These are phyloP conservation scores for Zopfochytrium polystomum DNA, from an alignment of 371 early-diverging fungal species.

Conservation along the genomic window DNA sequence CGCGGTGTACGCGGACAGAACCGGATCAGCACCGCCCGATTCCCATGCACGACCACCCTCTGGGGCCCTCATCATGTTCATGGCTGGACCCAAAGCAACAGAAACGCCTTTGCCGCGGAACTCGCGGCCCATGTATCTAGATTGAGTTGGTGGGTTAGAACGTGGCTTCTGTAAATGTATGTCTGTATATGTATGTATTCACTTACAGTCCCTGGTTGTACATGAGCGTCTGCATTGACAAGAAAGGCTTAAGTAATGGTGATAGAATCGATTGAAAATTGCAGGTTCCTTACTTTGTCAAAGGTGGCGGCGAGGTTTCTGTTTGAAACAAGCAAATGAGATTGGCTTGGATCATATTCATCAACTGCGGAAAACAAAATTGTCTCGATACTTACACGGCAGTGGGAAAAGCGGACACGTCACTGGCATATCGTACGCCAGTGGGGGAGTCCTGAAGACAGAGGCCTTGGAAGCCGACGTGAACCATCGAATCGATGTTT, in stretches of 20 bases:
- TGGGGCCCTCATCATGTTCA: constrained; percentile 57
- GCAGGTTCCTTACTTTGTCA: too few species aligned
- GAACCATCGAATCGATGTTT: constrained; percentile 37
- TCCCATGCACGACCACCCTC: constrained; percentile 60
- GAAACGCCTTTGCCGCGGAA: constrained; percentile 51
- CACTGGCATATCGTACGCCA: constrained; percentile 47
- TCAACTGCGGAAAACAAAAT: too few species aligned
- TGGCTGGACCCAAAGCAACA: constrained; percentile 50
- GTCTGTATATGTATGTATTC: too few species aligned
- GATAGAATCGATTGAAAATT: too few species aligned
- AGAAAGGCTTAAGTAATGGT: too few species aligned
- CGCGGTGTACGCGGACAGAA: constrained; percentile 32
- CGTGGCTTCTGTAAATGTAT: too few species aligned
- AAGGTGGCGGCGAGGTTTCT: constrained; percentile 60
- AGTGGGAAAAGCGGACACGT: constrained; percentile 51
- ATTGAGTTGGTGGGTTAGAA: too few species aligned
- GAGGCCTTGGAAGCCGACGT: constrained; percentile 55
- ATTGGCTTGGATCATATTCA: too few species aligned
- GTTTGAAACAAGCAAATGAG: too few species aligned
- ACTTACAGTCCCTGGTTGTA: constrained; percentile 43
- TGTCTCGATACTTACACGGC: too few species aligned
- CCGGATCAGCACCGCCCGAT: constrained; percentile 59
- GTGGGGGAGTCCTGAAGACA: constrained; percentile 60
- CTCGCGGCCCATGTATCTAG: constrained; percentile 59
- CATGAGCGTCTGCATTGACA: constrained; percentile 42